These are phyloP conservation scores for Aphanomyces euteiches DNA, from an alignment of 352 stramenopile species.

Conservation along the genomic window DNA sequence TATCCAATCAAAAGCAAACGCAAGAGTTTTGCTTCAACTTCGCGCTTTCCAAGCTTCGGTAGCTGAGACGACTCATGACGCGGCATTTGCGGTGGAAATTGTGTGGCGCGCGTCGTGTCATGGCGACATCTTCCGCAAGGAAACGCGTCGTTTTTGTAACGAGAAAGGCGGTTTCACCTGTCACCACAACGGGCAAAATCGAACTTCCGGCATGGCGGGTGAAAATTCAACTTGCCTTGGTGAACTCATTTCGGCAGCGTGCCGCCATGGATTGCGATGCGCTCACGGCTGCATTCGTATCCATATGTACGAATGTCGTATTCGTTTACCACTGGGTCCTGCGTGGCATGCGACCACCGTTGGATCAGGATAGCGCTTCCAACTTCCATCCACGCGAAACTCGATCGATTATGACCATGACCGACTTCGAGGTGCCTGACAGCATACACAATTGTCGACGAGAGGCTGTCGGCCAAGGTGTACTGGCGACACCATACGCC, in stretches of 20 bases:
- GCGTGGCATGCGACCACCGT: constrained; percentile 13
- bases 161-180: background rate
- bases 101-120: too few relatives aligned
- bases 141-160: background rate
- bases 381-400: background rate
- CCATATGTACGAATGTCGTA: background rate
- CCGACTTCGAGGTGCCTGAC: background rate
- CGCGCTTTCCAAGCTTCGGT: too few relatives aligned
- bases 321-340: constrained; percentile 23
- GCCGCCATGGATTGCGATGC: background rate
- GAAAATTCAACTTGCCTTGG: too few relatives aligned
- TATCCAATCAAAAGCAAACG: constrained; percentile 3
- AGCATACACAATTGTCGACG: background rate
- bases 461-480: background rate
- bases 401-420: constrained; percentile 21
- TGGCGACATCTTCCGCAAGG: background rate
- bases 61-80: too few relatives aligned
- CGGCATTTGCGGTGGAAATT: too few relatives aligned
- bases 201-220: background rate
- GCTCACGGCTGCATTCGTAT: constrained; percentile 1
- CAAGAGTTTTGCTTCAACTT: too few relatives aligned
- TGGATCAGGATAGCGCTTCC: constrained; percentile 7
- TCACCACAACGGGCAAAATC: constrained; percentile 4
- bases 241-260: background rate
- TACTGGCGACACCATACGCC: background rate